A percentile compares a stretch with the other conserved stretches of the same genome.
Conservation (phyloP, 805 yeast species). For the Teunomyces stri region DNA sequence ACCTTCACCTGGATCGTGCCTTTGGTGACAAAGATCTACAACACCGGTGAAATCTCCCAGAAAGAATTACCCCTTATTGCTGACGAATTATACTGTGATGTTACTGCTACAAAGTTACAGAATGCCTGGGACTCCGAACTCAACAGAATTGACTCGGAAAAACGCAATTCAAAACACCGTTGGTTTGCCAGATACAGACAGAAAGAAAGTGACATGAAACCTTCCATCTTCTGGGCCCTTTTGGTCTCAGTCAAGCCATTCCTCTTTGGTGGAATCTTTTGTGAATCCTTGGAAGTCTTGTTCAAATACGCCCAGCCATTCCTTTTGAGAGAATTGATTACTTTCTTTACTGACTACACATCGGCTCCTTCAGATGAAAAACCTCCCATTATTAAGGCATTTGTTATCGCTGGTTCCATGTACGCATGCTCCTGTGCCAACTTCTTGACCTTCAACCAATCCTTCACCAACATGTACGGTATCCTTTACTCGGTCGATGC, state of each 20-base stretch:
- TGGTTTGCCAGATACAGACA: constrained; percentile 3
- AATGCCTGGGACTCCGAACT: constrained; percentile 22
- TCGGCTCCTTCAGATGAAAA: constrained; percentile 6
- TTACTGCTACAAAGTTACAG: constrained; percentile 17
- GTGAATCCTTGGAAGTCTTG: constrained; percentile 22
- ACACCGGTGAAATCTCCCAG: constrained; percentile 19
- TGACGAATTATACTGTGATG: constrained; percentile 10
- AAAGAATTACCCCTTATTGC: constrained; percentile 15
- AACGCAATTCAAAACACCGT: neutral
- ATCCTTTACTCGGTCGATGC: constrained; percentile 17
- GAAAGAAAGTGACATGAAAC: constrained; percentile 12
- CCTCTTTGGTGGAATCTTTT: constrained; percentile 12
- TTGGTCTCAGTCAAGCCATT: constrained; percentile 14
- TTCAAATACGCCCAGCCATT: constrained; percentile 27
- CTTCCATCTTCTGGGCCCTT: constrained; percentile 21
- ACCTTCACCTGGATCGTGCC: constrained; percentile 30
- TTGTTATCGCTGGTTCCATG: constrained; percentile 21
- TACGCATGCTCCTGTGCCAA: constrained; percentile 24
- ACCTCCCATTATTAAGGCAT: constrained; percentile 28
- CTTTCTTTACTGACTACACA: constrained; percentile 20
- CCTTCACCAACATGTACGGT: constrained; percentile 11
- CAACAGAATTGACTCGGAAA: constrained; percentile 8
- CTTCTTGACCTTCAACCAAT: constrained; percentile 22
- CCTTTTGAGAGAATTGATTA: constrained; percentile 27
- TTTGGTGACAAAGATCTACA: constrained; percentile 21